A percentile compares a stretch with the other conserved stretches of the same genome.
phyloP scores from a whole-genome alignment of 768 basidiomycete genomes.

The Lentinula sp. region DNA sequence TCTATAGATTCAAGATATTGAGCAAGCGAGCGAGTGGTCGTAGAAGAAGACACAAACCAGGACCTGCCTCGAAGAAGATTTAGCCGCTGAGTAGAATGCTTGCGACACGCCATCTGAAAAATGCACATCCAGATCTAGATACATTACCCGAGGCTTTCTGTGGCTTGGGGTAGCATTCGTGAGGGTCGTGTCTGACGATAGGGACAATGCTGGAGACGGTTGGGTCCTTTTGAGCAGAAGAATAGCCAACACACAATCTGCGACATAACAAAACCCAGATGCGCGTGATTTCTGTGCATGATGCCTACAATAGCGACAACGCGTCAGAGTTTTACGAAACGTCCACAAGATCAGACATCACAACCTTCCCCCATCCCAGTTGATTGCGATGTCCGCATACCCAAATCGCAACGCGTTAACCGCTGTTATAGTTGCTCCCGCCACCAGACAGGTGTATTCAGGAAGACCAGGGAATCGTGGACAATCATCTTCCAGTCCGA shows the following conservation, averaged over 20 bases:
- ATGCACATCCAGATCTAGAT: constrained; percentile 90
- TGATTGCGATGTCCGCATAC: constrained; percentile 58
- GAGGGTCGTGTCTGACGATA: background rate
- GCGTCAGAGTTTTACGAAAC: background rate
- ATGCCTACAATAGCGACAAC: constrained; percentile 41
- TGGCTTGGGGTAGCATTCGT: background rate
- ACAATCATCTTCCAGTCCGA: constrained; percentile 71
- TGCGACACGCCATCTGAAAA: constrained; percentile 86
- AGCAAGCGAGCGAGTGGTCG: background rate
- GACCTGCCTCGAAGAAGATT: constrained; percentile 32
- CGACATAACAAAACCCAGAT: constrained; percentile 92
- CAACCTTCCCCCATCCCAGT: constrained; percentile 89
- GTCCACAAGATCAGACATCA: constrained; percentile 2
- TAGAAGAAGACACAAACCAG: constrained; percentile 26
- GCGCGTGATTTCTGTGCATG: constrained; percentile 77
- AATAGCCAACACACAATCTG: constrained; percentile 81
- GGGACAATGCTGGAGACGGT: constrained; percentile 4
- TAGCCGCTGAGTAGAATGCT: constrained; percentile 50
- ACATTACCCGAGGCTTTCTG: constrained; percentile 65
- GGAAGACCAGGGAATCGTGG: constrained; percentile 67
- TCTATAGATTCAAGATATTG: constrained; percentile 30
- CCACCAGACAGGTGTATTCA: constrained; percentile 65
- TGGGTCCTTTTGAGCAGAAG: constrained; percentile 52
- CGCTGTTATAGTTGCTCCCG: constrained; percentile 75
- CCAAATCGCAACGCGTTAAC: constrained; percentile 50